Base-by-base conservation (phyloP, 306 rosid genomes). In the Hylodesmum podocarpum region DNA sequence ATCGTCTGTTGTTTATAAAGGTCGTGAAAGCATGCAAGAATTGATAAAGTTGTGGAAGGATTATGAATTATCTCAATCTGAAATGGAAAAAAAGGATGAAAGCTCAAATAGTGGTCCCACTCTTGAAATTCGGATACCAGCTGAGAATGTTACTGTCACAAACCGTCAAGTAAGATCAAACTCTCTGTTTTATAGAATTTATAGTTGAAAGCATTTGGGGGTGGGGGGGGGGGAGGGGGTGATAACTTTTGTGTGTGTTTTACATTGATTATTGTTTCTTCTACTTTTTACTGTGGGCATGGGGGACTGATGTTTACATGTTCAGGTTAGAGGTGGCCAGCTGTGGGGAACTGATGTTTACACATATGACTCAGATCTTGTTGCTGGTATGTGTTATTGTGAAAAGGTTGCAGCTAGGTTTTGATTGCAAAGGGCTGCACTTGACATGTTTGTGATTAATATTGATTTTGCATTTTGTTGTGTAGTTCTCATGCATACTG, bases 11-110 rank as follows among this genome's bases (percentile, higher is more conserved):
- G 81, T 90, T 74, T 95, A 95, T 76, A 92, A 95, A 85, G 97
- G 92, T 74, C 97, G 98, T 6, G 98, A 95, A 78, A 92, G 96
- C 87, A 89, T 95, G 95, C 98, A 95, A 92, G 98, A 95, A 70
- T 75, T 95, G 81, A 85, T 89, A 70, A 92, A 88, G 86, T 81
- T 95, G 86, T 95, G 98, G 98, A 88, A 77, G 83, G 98, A 92
- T 47, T 77, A 89, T 78, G 93, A 89, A 72, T 79, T 80, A 51
- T 84, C 86, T 16, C 92, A 83, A 72, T 82, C 86, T 36, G 91
- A 84, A 65, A 46, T 76, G 43, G 97, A 92, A 61, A 90, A 84
- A 80, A 89, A 76, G 66, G 86, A 85, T 49, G 96, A 90, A 89
- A 86, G 89, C 81, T 86, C 92, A 46, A 83, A 59, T 33, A 78